Evolutionary conservation across 257 asterid genomes (phyloP), one percentile per base, ranked within the genome.

Genomic region (Handroanthus guayacan): DNA sequence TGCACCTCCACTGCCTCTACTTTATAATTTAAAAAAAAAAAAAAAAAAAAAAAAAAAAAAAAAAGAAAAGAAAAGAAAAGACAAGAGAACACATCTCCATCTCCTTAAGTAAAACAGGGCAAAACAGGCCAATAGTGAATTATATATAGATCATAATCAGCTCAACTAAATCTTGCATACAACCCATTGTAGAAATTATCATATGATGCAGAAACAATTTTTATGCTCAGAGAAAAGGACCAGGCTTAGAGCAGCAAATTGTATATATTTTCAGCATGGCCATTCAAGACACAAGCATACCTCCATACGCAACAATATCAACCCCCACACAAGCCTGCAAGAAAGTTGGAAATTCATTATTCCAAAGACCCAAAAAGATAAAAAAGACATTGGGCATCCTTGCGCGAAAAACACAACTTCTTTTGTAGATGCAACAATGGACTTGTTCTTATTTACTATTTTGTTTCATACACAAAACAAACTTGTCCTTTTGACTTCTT

Each of bases 301-400:
- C 98, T 91, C 99, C 98, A 89, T 95, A 92, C 39, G 97, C 97
- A 52, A 95, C 94, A 83, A 95, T 87, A 76, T 92, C 98, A 72
- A 92, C 99, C 62, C 89, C 88, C 43, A 92, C 82, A 69, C 72
- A 79, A 50, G 93, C 96, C 99, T 95, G 96, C 84, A 86, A 74
- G 55, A 72, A 74, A 75, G 71, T 68, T n/a, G 50, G 58, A 68
- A 72, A 39, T 44, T 68, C 31, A 31, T 70, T 65, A 79, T 20
- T 20, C 50, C 17, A 57, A 68, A 57, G 43, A 10, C 17, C 62
- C 20, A 61, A 50, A 55, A 48, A 54, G 43, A 47, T 13, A 63
- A 60, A 25, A 72, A 6, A 44, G 12, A 50, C 25, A 44, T 3
- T 31, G 50, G 56, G 37, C 60, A 65, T 38, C 56, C 14, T 43